Base-by-base conservation (phyloP, 1,139 yeast genomes). In the Candida tetrigidarum region DNA sequence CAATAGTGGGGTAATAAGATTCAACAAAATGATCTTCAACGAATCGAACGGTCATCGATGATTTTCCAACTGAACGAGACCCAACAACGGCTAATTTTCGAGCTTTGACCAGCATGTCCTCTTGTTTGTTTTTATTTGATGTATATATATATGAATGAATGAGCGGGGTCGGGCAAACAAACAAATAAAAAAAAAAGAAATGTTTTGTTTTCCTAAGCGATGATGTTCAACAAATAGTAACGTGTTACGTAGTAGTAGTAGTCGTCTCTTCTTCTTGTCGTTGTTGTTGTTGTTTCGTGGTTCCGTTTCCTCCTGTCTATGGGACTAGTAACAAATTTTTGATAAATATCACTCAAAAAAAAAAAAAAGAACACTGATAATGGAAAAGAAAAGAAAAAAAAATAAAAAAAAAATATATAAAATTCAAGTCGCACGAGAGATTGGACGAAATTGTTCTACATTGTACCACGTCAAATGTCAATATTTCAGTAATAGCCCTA, bases 1-100 rank as follows among this genome's bases (percentile, higher is more conserved):
- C 96, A 51, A 90, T 89, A 4, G 97, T 91, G 23, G 97, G 97
- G 62, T 90, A 91, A 68, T 91, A 91, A 29, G 88, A 80, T 63
- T 90, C 97, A 32, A 88, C 89, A 63, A 90, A 91, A 59, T 88
- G 95, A 57, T 86, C 86, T 60, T 91, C 97, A 10, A 87, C 95
- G 62, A 84, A 91, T 57, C 91, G 84, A 12, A 89, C 93, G 1
- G 92, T 86, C 70, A 91, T 76, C 5, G 96, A 85, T 27, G 95
- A 86, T 64, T 90, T 90, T 5, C 96, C 97, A 23, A 91, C 97
- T 18, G 95, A 89, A 47, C 96, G 77, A 20, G 96, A 83, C 39
- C 97, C 97, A 16, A 90, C 92, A 34, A 91, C 86, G 28, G 96
- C 96, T 51, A 90, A 78, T 63, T 88, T 89, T 53, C 97, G 79